Evolutionary conservation across 208 protist species (phyloP).

Genomic region (Leishmania turanica): DNA sequence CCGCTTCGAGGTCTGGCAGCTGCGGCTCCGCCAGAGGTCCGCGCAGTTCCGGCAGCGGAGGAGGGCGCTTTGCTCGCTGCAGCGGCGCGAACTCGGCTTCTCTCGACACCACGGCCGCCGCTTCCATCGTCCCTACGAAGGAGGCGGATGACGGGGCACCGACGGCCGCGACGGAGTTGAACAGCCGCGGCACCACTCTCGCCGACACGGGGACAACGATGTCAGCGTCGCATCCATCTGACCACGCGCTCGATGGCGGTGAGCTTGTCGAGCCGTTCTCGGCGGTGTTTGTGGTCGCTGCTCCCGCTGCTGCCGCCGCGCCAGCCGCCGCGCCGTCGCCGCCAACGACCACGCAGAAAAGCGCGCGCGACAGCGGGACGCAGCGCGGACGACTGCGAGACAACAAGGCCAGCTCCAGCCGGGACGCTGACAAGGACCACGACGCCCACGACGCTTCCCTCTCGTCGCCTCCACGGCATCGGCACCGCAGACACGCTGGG

Average conservation of each 20-base stretch:
- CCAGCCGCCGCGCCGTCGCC: background rate
- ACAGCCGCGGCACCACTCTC: background rate
- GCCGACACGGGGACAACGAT: background rate
- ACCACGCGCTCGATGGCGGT: slow-evolving; percentile 18
- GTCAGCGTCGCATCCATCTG: background rate
- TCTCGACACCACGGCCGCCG: background rate
- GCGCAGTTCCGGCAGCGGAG: background rate
- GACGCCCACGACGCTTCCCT: background rate
- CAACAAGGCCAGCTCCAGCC: background rate
- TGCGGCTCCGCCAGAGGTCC: background rate
- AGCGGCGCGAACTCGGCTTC: background rate
- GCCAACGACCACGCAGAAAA: background rate
- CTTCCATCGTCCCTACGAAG: background rate
- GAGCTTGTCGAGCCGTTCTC: slow-evolving; percentile 23
- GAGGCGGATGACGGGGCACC: background rate
- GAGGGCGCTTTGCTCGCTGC: background rate
- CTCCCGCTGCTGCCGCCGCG: background rate
- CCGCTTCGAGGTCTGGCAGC: background rate
- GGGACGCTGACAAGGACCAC: slow-evolving; percentile 1
- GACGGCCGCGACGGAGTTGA: background rate
- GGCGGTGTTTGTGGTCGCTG: background rate
- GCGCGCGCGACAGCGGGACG: background rate
- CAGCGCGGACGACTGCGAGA: slow-evolving; percentile 4
- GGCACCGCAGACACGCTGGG: background rate
- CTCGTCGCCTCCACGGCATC: background rate